Evolutionary conservation across 352 stramenopile genomes (phyloP).

Genomic region (Phytopythium chamaehyphon): DNA sequence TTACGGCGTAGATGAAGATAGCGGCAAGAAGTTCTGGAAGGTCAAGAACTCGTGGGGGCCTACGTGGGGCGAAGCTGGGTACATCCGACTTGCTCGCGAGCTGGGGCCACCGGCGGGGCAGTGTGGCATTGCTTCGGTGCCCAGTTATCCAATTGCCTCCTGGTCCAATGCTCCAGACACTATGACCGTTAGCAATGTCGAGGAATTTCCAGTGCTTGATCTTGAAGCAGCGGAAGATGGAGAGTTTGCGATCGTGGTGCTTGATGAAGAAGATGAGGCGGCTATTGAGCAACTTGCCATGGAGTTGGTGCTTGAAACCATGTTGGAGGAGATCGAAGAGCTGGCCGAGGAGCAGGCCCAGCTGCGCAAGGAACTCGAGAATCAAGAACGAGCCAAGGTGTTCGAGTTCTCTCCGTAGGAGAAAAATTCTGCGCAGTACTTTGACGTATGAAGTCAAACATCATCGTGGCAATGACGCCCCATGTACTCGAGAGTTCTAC

Average conservation of each 20-base stretch:
- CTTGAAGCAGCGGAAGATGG: background rate
- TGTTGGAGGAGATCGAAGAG: slow-evolving; percentile 6
- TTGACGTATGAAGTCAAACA: too few relatives aligned
- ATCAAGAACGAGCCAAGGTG: slow-evolving; percentile 1
- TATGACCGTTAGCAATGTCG: slow-evolving; percentile 2
- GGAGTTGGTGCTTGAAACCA: slow-evolving; percentile 3
- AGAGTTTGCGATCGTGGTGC: background rate
- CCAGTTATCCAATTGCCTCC: slow-evolving; percentile 65
- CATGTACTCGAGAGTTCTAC: too few relatives aligned
- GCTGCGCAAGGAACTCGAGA: background rate
- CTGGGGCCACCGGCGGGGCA: slow-evolving; percentile 91
- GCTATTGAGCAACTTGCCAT: slow-evolving; percentile 1
- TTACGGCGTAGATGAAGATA: slow-evolving; percentile 71
- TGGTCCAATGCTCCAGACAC: background rate
- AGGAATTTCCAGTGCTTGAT: background rate
- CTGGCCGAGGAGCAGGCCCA: background rate
- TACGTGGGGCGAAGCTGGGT: slow-evolving; percentile 87
- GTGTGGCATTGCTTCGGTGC: slow-evolving; percentile 91
- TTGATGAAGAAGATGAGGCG: background rate
- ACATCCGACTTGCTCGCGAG: slow-evolving; percentile 78
- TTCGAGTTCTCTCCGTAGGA: background rate
- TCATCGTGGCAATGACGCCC: too few relatives aligned
- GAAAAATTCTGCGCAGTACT: too few relatives aligned
- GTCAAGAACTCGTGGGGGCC: slow-evolving; percentile 93
- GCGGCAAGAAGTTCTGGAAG: slow-evolving; percentile 92